These are phyloP conservation scores for Sporothrix pseudoabietina DNA, from an alignment of 2,329 filamentous ascomycete species.

Conservation along the genomic window DNA sequence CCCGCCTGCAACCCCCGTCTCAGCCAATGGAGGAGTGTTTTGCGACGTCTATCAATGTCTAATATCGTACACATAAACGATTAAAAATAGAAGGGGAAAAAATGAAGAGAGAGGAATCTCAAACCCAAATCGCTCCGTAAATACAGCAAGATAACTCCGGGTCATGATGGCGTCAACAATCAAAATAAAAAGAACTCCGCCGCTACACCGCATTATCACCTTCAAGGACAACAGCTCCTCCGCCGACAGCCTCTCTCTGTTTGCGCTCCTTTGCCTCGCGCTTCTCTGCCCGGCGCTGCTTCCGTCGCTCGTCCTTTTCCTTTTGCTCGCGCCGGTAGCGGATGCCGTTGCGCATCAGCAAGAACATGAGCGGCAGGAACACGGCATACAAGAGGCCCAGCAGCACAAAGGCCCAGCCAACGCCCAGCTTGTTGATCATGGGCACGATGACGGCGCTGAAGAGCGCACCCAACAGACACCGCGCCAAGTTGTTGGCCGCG, in stretches of 20 bases:
- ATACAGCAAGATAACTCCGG: neutral
- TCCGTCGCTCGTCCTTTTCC: neutral
- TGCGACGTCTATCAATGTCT: no score
- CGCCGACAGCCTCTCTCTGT: neutral
- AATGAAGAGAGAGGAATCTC: neutral
- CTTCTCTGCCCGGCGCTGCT: constrained; percentile 18
- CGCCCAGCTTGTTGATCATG: constrained; percentile 56
- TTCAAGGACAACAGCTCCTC: neutral
- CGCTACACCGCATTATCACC: neutral
- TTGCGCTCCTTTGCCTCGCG: neutral
- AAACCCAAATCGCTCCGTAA: constrained; percentile 11
- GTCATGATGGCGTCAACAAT: neutral
- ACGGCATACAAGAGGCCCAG: constrained; percentile 48
- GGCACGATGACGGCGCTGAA: constrained; percentile 55
- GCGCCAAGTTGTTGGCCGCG: constrained; percentile 58
- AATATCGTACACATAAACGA: neutral
- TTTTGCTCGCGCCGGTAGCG: constrained; percentile 44
- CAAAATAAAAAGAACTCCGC: no score
- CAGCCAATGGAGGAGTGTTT: neutral
- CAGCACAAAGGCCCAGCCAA: constrained; percentile 46
- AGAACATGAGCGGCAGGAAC: constrained; percentile 45
- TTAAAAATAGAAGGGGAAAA: neutral
- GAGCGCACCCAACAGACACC: constrained; percentile 58
- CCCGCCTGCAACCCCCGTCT: neutral
- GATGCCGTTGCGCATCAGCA: constrained; percentile 49